These are phyloP conservation scores for Fraxinus anomala DNA, from an alignment of 257 asterid genomes.

Conservation along the genomic window DNA sequence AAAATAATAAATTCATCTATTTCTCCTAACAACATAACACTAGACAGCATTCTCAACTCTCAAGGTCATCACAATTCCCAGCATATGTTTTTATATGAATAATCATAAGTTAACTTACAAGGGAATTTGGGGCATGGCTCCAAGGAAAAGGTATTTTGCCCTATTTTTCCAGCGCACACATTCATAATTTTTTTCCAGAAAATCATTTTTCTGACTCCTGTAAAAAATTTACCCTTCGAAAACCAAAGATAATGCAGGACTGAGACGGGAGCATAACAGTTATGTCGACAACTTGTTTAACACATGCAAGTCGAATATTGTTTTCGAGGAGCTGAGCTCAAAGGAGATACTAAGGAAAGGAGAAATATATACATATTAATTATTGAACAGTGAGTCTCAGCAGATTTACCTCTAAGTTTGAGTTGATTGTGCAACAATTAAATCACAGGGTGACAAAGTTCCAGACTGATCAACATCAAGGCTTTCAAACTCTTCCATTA, in stretches of 20 bases:
- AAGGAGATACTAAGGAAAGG: slow-evolving; percentile 1
- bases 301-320: too few species aligned
- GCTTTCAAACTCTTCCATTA: slow-evolving; percentile 66
- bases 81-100: too few species aligned
- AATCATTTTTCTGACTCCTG: background rate
- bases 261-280: too few species aligned
- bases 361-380: background rate
- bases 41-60: too few species aligned
- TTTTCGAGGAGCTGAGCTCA: background rate
- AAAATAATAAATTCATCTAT: too few species aligned
- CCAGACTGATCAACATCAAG: slow-evolving; percentile 96
- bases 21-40: too few species aligned
- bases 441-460: slow-evolving; percentile 63
- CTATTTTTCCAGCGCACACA: background rate
- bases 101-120: too few species aligned
- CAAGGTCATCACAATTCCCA: too few species aligned
- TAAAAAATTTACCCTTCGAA: too few species aligned
- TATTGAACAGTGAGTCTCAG: slow-evolving; percentile 4
- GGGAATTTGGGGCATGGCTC: too few species aligned
- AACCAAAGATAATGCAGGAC: background rate
- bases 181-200: background rate
- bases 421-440: slow-evolving; percentile 61
- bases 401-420: slow-evolving; percentile 27
- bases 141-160: background rate
- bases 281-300: background rate